These are phyloP conservation scores for Taiwanofungus camphoratus DNA, from an alignment of 1,284 basidiomycete species.

Conservation along the genomic window DNA sequence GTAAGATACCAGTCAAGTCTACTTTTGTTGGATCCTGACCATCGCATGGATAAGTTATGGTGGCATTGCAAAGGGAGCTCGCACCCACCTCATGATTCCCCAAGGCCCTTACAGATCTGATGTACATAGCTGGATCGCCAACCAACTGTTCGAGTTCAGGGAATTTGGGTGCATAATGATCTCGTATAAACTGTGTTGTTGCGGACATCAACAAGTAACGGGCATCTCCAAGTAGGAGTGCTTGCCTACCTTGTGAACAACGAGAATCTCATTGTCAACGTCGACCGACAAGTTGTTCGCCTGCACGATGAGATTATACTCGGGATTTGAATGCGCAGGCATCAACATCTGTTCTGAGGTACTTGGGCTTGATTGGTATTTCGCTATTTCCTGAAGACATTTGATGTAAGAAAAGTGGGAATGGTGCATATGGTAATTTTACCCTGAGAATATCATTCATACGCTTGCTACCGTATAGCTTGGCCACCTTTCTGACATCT, in stretches of 20 bases:
- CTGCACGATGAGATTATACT: constrained; percentile 94
- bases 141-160: constrained; percentile 97
- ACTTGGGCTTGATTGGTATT: constrained; percentile 74
- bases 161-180: constrained; percentile 95
- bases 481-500: constrained; percentile 84
- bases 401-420: background rate
- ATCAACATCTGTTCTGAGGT: constrained; percentile 73
- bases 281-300: constrained; percentile 99
- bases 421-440: constrained; percentile 11
- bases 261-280: constrained; percentile 95
- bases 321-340: constrained; percentile 88
- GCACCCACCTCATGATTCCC: constrained; percentile 76
- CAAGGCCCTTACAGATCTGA: constrained; percentile 84
- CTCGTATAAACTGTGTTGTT: constrained; percentile 88
- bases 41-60: background rate
- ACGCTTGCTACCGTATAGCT: constrained; percentile 79
- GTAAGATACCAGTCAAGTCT: constrained; percentile 74
- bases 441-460: constrained; percentile 85
- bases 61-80: constrained; percentile 7
- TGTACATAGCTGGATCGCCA: constrained; percentile 88
- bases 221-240: background rate
- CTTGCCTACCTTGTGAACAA: constrained; percentile 83
- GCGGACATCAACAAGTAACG: background rate
- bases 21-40: constrained; percentile 80
- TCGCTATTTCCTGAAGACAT: constrained; percentile 72